Evolutionary conservation across 2,329 filamentous ascomycete genomes (phyloP), one percentile per base, ranked within the genome.

Genomic region (Sordariomycetes sp.): DNA sequence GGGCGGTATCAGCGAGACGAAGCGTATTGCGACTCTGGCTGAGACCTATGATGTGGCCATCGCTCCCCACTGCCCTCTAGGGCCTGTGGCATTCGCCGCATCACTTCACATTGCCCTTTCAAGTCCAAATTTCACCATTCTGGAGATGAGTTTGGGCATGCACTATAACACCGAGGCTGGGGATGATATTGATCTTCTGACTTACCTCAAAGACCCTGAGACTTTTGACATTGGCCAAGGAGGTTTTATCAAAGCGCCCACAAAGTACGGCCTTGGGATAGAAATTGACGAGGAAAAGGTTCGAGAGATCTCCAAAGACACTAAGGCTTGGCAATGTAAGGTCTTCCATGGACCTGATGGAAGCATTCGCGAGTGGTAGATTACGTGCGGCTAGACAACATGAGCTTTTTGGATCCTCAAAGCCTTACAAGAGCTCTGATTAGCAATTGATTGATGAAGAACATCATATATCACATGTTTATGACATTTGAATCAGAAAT

Each of bases 61-160:
- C 30, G 80, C 80, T 19, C 79, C 80, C 2, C 80, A 84, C 47
- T 83, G 78, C 45, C 79, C 79, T 2, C 53, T 84, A 0, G 80
- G 80, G 0, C 79, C 80, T 0, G 77, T 84, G 33, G 77, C 80
- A 0, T 59, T 84, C 14, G 80, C 80, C 2, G 80, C 80, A 1
- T 75, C 68, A 42, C 61, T 83, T 33, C 80, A 84, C 42, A 68
- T 84, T 12, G 75, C 73, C 29, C 61, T 68, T 30, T 59, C 53
- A 15, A 71, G 56, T 25, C 66, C 64, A 28, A 85, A 79, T 52
- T 83, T 79, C 47, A 70, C 67, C 3, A 83, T 85, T 25, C 75
- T 82, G 49, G 80, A 85, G 55, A 84, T 84, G 81, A 78, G 74
- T 39, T 48, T 84, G 21, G 81, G 80, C 0, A 85, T 86, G 45